Evolutionary conservation across 768 basidiomycete species (phyloP).

Genomic region (Hygrocybe punicea): DNA sequence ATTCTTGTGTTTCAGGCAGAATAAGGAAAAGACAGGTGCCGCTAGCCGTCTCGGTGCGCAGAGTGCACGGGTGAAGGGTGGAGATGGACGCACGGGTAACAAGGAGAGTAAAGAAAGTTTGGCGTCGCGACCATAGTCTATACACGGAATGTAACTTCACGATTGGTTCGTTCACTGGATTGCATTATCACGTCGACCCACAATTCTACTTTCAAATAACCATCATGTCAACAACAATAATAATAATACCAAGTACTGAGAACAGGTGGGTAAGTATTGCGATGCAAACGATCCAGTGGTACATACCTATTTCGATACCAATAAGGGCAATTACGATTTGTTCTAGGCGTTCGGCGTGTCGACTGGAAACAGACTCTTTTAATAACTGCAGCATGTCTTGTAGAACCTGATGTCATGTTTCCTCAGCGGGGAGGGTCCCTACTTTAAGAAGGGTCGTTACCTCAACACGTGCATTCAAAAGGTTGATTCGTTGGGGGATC

Average conservation of each 20-base stretch:
- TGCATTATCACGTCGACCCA: neutral
- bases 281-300: neutral
- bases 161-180: neutral
- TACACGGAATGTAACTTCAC: neutral
- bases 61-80: conserved; percentile 7
- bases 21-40: conserved; percentile 37
- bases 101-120: conserved; percentile 6
- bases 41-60: neutral
- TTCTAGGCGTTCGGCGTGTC: conserved; percentile 87
- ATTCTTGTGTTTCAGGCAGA: conserved; percentile 87
- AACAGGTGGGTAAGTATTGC: conserved; percentile 2
- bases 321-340: conserved; percentile 91
- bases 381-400: conserved; percentile 96
- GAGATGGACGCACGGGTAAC: conserved; percentile 1
- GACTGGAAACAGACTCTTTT: conserved; percentile 90
- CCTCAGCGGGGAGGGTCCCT: neutral
- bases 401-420: conserved; percentile 56
- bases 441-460: conserved; percentile 37
- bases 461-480: conserved; percentile 92
- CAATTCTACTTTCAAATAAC: conserved; percentile 20
- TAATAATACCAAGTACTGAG: conserved; percentile 82
- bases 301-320: conserved; percentile 78
- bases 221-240: conserved; percentile 83
- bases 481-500: conserved; percentile 88
- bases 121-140: neutral